Evolutionary conservation across 495 filamentous ascomycete species (phyloP).

Genomic region (Annulohypoxylon maeteangense): DNA sequence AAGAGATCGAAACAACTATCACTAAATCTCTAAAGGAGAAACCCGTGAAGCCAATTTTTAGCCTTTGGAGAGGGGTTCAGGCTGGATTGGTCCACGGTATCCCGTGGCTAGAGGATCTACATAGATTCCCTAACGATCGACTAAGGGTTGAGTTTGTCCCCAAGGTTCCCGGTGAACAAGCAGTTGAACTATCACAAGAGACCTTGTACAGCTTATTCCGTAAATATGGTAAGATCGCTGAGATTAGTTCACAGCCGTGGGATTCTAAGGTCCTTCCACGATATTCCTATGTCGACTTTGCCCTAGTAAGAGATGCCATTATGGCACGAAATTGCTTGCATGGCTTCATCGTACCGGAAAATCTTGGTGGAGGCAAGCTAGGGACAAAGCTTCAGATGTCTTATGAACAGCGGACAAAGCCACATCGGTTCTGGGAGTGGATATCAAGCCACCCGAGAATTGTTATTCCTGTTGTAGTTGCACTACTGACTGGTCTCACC

Average conservation of each 20-base stretch:
- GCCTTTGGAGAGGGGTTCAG: constrained; percentile 76
- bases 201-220: constrained; percentile 87
- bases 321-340: constrained; percentile 95
- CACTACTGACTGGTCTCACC: constrained; percentile 82
- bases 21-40: constrained; percentile 67
- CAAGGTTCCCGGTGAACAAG: constrained; percentile 67
- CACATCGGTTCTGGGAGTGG: constrained; percentile 87
- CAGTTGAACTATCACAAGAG: constrained; percentile 85
- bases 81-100: constrained; percentile 77
- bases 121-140: constrained; percentile 78
- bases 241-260: constrained; percentile 80
- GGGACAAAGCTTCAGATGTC: constrained; percentile 80
- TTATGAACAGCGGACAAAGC: constrained; percentile 80
- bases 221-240: constrained; percentile 84
- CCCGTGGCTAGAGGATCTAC: constrained; percentile 96
- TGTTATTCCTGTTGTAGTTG: constrained; percentile 83
- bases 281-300: constrained; percentile 82
- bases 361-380: constrained; percentile 73
- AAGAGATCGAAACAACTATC: constrained; percentile 66
- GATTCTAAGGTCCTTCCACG: constrained; percentile 85
- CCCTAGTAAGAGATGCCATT: constrained; percentile 73
- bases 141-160: constrained; percentile 87
- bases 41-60: constrained; percentile 89
- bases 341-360: constrained; percentile 74
- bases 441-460: constrained; percentile 87